Base-by-base conservation (phyloP, 331 rosid genomes). In the Phaseolus coccineus region DNA sequence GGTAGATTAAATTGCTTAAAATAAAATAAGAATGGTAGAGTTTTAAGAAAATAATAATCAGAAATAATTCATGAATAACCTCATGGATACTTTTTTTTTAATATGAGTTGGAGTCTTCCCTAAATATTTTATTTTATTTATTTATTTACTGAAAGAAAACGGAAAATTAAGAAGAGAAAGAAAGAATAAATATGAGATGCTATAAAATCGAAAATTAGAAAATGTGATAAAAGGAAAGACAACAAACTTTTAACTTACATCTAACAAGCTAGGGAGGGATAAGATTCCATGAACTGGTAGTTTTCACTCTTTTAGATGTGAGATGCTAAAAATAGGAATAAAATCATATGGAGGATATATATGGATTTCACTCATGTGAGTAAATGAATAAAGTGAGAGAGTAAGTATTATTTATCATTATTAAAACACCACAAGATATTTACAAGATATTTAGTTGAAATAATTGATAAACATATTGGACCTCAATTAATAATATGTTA, bases 311-410 rank as follows among this genome's bases (percentile, higher is more conserved):
- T 47, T 22, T 22, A 24, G 42, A 30, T 19, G 50, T 78, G 1
- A 47, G 53, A 50, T 70, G 82, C 12, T 58, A 37, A 73, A 69
- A 71, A 52, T 2, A 12, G 63, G 71, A 59, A 79, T 79, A 78
- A 47, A 58, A 37, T 64, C 70, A 8, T 16, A n/a, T 35, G 48
- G 28, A 64, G 19, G 48, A 33, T 64, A 14, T 39, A 59, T 59
- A 58, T 12, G 65, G 16, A 59, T 31, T 62, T 62, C 19, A 62
- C 5, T 15, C 3, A 30, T 59, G 22, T 30, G 68, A 30, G 44
- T 62, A 62, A 62, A 62, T 31, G 31, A 6, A 14, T 30, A 27
- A 30, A 12, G 19, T 61, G 42, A 61, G 67, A 28, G 14, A 30
- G 22, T 15, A 5, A 61, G 30, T 6, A 6, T 37, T 5, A 30